These are phyloP conservation scores for Aquilaria yunnanensis DNA, from an alignment of 345 rosid species.

Conservation along the genomic window DNA sequence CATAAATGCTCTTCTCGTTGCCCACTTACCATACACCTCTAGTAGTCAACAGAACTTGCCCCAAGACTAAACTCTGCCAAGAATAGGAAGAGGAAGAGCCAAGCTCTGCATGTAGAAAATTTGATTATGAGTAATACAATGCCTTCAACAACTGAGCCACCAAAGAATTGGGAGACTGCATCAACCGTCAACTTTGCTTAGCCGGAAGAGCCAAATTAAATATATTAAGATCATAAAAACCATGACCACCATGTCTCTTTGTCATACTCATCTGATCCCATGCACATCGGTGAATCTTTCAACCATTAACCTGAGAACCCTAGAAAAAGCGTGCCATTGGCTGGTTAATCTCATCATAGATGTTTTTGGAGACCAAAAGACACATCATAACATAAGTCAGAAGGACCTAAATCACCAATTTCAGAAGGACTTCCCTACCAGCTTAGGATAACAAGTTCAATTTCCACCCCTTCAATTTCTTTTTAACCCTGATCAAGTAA, in stretches of 20 bases:
- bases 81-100: no score
- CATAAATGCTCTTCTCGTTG: no score
- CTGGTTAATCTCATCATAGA: background rate
- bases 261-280: background rate
- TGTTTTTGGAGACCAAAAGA: background rate
- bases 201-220: constrained; percentile 24
- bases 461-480: background rate
- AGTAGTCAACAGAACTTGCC: no score
- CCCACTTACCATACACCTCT: no score
- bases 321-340: background rate
- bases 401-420: background rate
- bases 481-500: background rate
- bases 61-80: no score
- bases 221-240: background rate
- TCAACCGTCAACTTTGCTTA: constrained; percentile 11
- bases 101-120: no score
- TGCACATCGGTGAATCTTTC: background rate
- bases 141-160: no score
- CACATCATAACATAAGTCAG: background rate
- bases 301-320: background rate
- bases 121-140: no score
- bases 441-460: background rate
- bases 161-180: background rate
- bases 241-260: background rate
- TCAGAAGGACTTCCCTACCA: background rate